Evolutionary conservation across 2,329 filamentous ascomycete species (phyloP), one percentile per base, ranked within the genome.

Genomic region (Monilinia vaccinii-corymbosi): DNA sequence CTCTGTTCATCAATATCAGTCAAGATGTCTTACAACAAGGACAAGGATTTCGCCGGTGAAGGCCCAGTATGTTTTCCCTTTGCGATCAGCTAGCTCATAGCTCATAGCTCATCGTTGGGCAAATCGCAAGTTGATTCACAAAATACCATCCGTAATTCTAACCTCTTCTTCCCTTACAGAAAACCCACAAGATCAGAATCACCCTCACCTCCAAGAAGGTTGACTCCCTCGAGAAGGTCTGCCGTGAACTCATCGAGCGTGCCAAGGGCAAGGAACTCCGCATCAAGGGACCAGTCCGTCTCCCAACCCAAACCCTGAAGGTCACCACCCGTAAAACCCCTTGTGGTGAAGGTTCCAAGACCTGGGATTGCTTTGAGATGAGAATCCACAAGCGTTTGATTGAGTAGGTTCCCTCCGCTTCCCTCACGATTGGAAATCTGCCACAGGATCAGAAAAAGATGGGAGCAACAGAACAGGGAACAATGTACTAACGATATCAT

Each of bases 261-360:
- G 91, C 94, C 75, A 96, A 96, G 84, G 86, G 82, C 83, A 99
- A 99, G 92, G 91, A 95, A 76, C 89, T 99, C 74, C 88, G 89
- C 76, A 91, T 96, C 82, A 97, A 97, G 88, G 93, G 94, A 75
- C 91, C 93, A 76, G 93, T 97, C 79, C 91, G 93, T 75, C 88
- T 97, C 73, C 91, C 94, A 73, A 97, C 92, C 82, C 96, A 97
- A 88, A 90, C 85, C 77, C 85, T 97, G 74, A 91, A 94, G 84
- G 63, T 72, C 52, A 71, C 69, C 60, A 71, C 94, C 83, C 89
- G 94, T 75, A 99, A 99, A 89, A 97, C 94, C 69, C 94, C 94
- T 77, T 94, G 89, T 81, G 94, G 94, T 89, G 94, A 99, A 86
- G 94, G 94, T 81, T 95, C 89, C 79, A 99, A 99, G 91, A 99